Evolutionary conservation across 164 flowering plant genomes (phyloP).

Genomic region (Vitis rotundifolia): DNA sequence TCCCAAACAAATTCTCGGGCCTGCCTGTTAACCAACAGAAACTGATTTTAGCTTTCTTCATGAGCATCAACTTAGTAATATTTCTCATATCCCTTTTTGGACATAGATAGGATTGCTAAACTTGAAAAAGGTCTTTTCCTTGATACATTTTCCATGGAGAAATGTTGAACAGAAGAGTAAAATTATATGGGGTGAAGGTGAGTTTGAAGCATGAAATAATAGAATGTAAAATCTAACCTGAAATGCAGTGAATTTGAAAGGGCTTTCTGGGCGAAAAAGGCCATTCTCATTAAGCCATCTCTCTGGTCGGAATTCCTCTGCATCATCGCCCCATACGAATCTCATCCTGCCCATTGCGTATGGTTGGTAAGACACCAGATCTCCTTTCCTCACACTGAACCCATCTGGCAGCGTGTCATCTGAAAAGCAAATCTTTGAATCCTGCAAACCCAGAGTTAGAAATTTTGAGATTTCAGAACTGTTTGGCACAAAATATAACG

Average conservation of each 20-base stretch:
- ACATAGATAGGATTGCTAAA: no score
- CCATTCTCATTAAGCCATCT: constrained; percentile 77
- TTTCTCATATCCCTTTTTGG: background rate
- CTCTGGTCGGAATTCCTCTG: constrained; percentile 68
- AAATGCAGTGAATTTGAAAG: constrained; percentile 79
- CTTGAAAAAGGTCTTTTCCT: no score
- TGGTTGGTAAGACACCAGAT: constrained; percentile 57
- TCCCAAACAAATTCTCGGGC: constrained; percentile 75
- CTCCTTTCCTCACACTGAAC: constrained; percentile 55
- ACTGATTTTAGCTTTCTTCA: constrained; percentile 1
- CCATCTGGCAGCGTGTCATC: constrained; percentile 82
- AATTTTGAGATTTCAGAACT: background rate
- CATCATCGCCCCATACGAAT: constrained; percentile 83
- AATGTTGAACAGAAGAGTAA: background rate
- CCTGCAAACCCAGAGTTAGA: constrained; percentile 27
- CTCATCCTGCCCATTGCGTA: constrained; percentile 93
- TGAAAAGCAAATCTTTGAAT: constrained; percentile 54
- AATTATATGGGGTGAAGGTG: no score
- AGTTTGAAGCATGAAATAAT: no score
- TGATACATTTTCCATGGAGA: background rate
- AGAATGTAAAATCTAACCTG: constrained; percentile 38
- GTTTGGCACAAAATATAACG: no score
- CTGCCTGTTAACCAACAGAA: constrained; percentile 49
- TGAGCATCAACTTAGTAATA: background rate
- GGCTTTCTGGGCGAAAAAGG: constrained; percentile 54